Percentiles rank a stretch among this genome's conserved stretches.
These are phyloP conservation scores for Colletotrichum sublineola DNA, from an alignment of 2,329 filamentous ascomycete genomes.

Conservation along the genomic window DNA sequence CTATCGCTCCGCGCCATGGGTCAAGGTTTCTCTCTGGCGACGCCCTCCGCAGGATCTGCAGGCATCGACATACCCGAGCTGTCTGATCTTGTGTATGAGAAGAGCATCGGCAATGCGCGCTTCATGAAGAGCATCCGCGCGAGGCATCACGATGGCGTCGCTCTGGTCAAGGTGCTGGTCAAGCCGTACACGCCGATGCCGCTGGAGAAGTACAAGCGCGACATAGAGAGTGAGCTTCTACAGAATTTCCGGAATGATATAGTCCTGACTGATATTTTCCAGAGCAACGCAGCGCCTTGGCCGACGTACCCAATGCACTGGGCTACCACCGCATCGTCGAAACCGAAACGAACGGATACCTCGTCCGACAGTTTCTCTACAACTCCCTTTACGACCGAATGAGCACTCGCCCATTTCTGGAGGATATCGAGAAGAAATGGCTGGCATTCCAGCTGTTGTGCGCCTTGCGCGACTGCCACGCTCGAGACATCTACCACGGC, in stretches of 20 bases:
- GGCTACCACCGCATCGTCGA: conserved; percentile 92
- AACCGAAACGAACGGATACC: conserved; percentile 90
- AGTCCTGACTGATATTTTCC: conserved; percentile 37
- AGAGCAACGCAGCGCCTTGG: conserved; percentile 85
- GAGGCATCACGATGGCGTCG: conserved; percentile 88
- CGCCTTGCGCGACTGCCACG: conserved; percentile 91
- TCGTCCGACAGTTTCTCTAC: conserved; percentile 95
- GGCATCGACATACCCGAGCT: conserved; percentile 96
- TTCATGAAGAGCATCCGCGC: conserved; percentile 98
- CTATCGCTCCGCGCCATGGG: conserved; percentile 74
- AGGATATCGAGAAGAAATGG: conserved; percentile 99
- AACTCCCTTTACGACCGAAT: conserved; percentile 97
- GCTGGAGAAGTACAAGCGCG: conserved; percentile 82
- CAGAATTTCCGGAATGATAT: neutral
- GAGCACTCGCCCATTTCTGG: conserved; percentile 94
- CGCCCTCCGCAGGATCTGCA: conserved; percentile 89
- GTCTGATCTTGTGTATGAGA: conserved; percentile 90
- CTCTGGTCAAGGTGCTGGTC: conserved; percentile 93
- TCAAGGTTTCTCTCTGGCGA: conserved; percentile 94
- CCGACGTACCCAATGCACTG: conserved; percentile 90
- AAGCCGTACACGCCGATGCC: conserved; percentile 90
- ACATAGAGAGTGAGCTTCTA: conserved; percentile 73
- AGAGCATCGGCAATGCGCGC: conserved; percentile 88
- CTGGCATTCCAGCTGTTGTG: conserved; percentile 95
- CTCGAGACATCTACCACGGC: conserved; percentile 90